phyloP scores from a whole-genome alignment of 768 basidiomycete species.

The Hygrocybe punicea region DNA sequence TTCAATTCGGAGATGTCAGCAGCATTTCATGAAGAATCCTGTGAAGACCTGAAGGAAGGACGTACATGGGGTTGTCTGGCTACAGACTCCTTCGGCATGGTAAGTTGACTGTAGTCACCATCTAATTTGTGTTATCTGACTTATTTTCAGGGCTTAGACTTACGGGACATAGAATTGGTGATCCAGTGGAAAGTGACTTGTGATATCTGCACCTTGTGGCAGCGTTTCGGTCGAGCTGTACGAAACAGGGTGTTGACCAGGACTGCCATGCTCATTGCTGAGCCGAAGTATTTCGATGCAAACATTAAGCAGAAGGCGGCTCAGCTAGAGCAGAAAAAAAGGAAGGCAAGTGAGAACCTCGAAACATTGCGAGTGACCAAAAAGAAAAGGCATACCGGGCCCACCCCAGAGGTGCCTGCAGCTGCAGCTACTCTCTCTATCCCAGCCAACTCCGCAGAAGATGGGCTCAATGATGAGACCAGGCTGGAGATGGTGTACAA shows the following conservation, averaged over 20 bases:
- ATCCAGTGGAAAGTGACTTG: constrained; percentile 33
- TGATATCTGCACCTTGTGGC: constrained; percentile 28
- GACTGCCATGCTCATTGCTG: constrained; percentile 23
- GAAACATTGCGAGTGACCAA: neutral
- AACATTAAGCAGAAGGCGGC: constrained; percentile 8
- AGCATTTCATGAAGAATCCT: too few relatives aligned
- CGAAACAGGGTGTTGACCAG: constrained; percentile 8
- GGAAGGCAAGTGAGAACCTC: neutral
- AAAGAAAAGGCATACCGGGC: neutral
- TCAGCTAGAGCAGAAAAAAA: neutral
- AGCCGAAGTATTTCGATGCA: too few relatives aligned
- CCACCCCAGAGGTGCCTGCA: too few relatives aligned
- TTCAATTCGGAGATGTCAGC: too few relatives aligned
- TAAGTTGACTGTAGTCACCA: constrained; percentile 17
- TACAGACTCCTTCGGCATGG: constrained; percentile 38
- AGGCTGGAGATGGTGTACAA: too few relatives aligned
- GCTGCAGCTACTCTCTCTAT: too few relatives aligned
- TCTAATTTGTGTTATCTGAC: neutral
- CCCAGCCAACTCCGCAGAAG: too few relatives aligned
- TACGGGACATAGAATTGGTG: constrained; percentile 32
- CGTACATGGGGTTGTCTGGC: constrained; percentile 25
- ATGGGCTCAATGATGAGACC: too few relatives aligned
- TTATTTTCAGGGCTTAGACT: constrained; percentile 33
- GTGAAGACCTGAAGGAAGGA: too few relatives aligned
- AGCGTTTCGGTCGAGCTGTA: constrained; percentile 33